Base-by-base conservation (phyloP, 768 basidiomycete species). In the Postia placenta region DNA sequence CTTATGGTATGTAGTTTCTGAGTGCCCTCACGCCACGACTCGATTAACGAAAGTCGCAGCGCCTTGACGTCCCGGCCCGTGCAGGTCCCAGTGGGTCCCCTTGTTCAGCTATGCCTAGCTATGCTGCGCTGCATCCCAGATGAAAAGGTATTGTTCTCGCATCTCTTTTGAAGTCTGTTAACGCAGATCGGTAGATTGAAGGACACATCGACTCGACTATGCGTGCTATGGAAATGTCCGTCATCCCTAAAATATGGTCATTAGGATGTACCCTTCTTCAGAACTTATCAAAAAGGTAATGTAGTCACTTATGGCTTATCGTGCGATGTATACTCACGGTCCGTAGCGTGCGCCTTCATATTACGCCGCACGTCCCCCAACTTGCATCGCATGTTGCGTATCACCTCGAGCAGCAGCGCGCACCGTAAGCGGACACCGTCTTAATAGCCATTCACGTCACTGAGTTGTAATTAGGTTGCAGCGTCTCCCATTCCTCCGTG, bases 11-110 rank as follows among this genome's bases (percentile, higher is more conserved):
- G 50, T 22, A 20, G 9, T 19, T 3, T 3, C 12, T 47, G 37
- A 22, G 7, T 3, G 3, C 15, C 30, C 28, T 15, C 19, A 6
- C 28, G 45, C 25, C 14, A 45, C 24, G 49, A 28, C 38, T 47
- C 42, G 24, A n/a, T 45, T 44, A n/a, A 59, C 39, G 48, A 48
- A 30, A 52, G 43, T 24, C 44, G 30, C 30, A 89, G 85, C 40
- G 68, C 80, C 11, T 64, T 73, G 2, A 70, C 73, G 1, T 70
- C 74, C 38, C 78, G 89, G 7, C 80, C 85, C 15, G 80, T 92
- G 0, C 72, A 75, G 53, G 60, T 92, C 7, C 87, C 90, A 0
- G 57, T 87, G n/a, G 89, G 87, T 3, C 60, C 69, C 33, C 56
- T 90, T 15, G 70, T 75, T 11, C 72, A 74, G 38, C 74, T 90